A percentile compares a stretch with the other conserved stretches of the same genome.
Conservation (phyloP, 2,329 filamentous ascomycete species). For the Cadophora sp. region DNA sequence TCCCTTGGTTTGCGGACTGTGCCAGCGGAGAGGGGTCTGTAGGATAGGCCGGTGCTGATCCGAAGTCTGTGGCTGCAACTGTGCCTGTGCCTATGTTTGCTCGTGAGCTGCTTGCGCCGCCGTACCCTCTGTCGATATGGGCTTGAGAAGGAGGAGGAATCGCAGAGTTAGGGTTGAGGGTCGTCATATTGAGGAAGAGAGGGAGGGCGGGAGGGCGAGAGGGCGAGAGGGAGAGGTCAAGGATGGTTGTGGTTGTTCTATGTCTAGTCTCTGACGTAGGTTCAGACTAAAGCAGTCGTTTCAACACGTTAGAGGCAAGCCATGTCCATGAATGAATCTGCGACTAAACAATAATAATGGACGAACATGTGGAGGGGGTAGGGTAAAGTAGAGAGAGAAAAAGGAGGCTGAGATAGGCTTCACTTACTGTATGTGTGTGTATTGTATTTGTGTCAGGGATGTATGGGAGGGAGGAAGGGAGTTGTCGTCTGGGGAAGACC, state of each 20-base stretch:
- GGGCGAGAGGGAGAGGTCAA: neutral
- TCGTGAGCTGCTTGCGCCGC: constrained; percentile 35
- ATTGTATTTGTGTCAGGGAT: constrained; percentile 2
- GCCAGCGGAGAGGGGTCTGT: constrained; percentile 36
- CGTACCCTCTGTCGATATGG: constrained; percentile 42
- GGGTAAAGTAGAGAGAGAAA: neutral
- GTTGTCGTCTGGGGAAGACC: neutral
- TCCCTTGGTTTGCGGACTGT: constrained; percentile 48
- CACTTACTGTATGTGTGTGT: neutral
- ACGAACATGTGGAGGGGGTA: neutral
- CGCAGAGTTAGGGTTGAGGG: constrained; percentile 34
- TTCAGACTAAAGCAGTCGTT: constrained; percentile 22
- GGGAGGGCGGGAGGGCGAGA: neutral
- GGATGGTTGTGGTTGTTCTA: neutral
- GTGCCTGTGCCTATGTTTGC: constrained; percentile 27
- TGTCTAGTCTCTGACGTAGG: constrained; percentile 24
- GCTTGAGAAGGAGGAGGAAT: constrained; percentile 41
- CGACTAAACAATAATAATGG: neutral
- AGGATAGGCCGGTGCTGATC: constrained; percentile 36
- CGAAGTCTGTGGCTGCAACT: constrained; percentile 37
- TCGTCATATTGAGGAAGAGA: constrained; percentile 32
- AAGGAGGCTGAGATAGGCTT: neutral
- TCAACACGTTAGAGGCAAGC: constrained; percentile 20
- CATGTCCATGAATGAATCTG: constrained; percentile 5
- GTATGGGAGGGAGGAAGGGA: neutral